Evolutionary conservation across 2,329 filamentous ascomycete species (phyloP).

Genomic region (Fusarium fracticaudum): DNA sequence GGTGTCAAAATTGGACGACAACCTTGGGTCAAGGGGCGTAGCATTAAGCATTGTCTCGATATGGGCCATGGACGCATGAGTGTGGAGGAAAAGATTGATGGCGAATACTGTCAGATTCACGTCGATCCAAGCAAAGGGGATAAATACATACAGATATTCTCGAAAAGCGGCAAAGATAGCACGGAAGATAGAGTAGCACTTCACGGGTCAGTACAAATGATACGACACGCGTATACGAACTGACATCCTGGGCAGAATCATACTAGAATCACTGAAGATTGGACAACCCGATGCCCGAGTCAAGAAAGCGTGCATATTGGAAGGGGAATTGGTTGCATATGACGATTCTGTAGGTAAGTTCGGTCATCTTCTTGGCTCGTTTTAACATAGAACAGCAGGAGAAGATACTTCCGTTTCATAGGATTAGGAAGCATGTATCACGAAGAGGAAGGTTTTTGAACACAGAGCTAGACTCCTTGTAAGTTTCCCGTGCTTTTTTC

Average conservation of each 20-base stretch:
- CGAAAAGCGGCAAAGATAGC: constrained; percentile 91
- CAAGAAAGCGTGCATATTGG: constrained; percentile 75
- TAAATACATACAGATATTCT: constrained; percentile 80
- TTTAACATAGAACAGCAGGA: constrained; percentile 54
- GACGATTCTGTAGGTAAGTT: constrained; percentile 63
- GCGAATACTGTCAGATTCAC: constrained; percentile 91
- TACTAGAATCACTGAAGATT: constrained; percentile 72
- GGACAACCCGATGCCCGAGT: constrained; percentile 67
- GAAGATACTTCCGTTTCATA: constrained; percentile 79
- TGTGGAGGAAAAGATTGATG: constrained; percentile 85
- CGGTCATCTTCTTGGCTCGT: neutral
- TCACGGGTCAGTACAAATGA: constrained; percentile 56
- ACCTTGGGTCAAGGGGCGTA: constrained; percentile 71
- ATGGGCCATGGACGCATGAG: constrained; percentile 72
- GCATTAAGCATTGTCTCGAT: constrained; percentile 78
- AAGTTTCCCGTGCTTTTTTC: constrained; percentile 41
- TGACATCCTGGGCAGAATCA: constrained; percentile 53
- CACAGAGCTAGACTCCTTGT: constrained; percentile 74
- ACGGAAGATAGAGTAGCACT: constrained; percentile 74
- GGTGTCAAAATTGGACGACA: constrained; percentile 73
- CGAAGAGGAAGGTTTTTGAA: constrained; percentile 77
- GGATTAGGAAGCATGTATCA: constrained; percentile 81
- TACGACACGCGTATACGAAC: neutral
- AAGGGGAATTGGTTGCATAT: constrained; percentile 85
- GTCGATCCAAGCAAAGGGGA: constrained; percentile 69